Base-by-base conservation (phyloP, 371 early-diverging fungal species). In the Mucor velutinosus region DNA sequence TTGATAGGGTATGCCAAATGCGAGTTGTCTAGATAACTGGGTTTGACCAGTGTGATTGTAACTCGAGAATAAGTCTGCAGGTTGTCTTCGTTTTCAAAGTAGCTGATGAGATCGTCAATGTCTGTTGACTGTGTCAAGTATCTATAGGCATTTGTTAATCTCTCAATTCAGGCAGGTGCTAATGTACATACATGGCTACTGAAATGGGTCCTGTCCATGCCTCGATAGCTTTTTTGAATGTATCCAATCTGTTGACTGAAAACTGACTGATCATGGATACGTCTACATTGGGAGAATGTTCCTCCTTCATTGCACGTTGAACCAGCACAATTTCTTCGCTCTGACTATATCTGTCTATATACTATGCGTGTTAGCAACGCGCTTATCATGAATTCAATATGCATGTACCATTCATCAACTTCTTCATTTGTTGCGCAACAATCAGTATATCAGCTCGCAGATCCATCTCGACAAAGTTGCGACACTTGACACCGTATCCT, bases 1-100 rank as follows among this genome's bases (percentile, higher is more conserved):
- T 90, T 90, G 73, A 90, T 90, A 6, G 90, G 90, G 65, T 88
- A 90, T 35, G 79, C 76, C 10, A 76, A 61, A 37, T 78, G 83
- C 0, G 76, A 74, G 10, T 67, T 41, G 27, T 57, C 60, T 5
- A 74, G 57, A 49, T 80, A 87, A n/a, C 79, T 71, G 4, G 89
- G 88, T 58, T 88, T 87, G 25, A 87, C 70, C 23, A 89, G 47
- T 0, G 84, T 66, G 41, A 79, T 61, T 8, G 79, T 65, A 64
- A 73, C 60, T 53, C 79, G 59, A 57, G 70, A 65, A 60, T 80
- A 83, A 6, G 64, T 12, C 4, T 67, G 53, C 1, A 73, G 55
- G 69, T 82, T 65, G 7, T 59, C 60, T 55, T 60, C 68, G 41
- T 59, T 62, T 37, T 70, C 73, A 65, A 89, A 88, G 64, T 79